Base-by-base conservation (phyloP, 2,329 filamentous ascomycete species). In the Penicillium capsulatum region DNA sequence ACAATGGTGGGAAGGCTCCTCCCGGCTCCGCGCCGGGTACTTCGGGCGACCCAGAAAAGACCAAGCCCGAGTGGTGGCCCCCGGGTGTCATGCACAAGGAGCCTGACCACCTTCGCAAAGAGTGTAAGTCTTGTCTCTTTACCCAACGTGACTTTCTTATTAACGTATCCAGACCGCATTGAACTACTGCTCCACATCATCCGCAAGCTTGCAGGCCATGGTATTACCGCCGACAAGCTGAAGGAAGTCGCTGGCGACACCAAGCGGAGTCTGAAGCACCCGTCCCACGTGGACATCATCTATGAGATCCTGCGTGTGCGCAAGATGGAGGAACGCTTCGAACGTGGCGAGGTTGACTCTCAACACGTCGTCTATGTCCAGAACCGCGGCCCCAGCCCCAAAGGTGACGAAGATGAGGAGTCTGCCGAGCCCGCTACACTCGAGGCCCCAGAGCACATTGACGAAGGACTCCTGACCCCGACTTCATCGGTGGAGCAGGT, bases 71-170 rank as follows among this genome's bases (percentile, higher is more conserved):
- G 9, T 70, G 63, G 63, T 71, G 66, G 66, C 65, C 66, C n/a
- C 44, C 57, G 24, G 62, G 61, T 42, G 67, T 72, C 28, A 64
- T 64, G 28, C 71, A 74, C 55, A 68, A 62, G 51, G 71, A 74
- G 51, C 71, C 71, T 3, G 70, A 73, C 38, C 71, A 74, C 51
- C 50, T 72, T 14, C 59, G 63, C 35, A 72, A 70, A 56, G 62
- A 66, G 28, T 64, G 70, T 73, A 60, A 48, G 69, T 53, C 13
- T 10, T 34, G 17, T 14, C 17, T 4, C 2, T 4, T n/a, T 6
- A 16, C 7, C 6, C 17, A 24, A 14, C 17, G 11, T 13, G 2
- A 17, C 5, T 8, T 33, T 10, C 17, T 48, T 26, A 28, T 41
- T 44, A 31, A 45, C 30, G 2, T 10, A 3, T 7, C 10, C 29